Evolutionary conservation across 2,329 filamentous ascomycete genomes (phyloP), one percentile per base, ranked within the genome.

Genomic region (Teratosphaeria nubilosa): DNA sequence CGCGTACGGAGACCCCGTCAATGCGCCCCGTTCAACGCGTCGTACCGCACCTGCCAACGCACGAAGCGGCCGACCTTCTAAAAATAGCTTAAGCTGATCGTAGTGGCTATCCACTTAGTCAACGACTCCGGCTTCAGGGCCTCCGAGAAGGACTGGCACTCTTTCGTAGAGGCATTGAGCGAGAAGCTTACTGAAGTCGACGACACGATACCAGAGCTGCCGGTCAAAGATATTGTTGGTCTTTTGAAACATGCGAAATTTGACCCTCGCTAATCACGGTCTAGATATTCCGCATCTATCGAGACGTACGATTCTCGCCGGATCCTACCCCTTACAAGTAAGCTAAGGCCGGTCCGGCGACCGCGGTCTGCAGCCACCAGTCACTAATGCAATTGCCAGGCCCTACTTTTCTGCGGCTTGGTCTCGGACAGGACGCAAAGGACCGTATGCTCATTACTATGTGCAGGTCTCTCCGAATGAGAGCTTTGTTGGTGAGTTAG

Each of bases 401-500:
- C 57, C 57, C 14, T 22, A 50, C 51, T 58, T 58, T 34, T 58
- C 51, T 37, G 53, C 58, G 30, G 58, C 58, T 58, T 60, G 55
- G 84, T 94, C 88, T 58, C 85, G 91, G 22, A 95, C 90, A 0
- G 91, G 91, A 22, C 82, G 88, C 57, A 95, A 96, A 73, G 90
- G 90, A 0, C 86, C 88, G 10, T 95, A 94, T 72, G 91, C 91
- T 6, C 86, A 85, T 69, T 96, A 96, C 75, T 96, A 95, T 74
- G 75, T 96, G 22, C 90, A 95, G 71, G 81, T 89, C 63, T 83
- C 92, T 70, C 90, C 91, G 11, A 55, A 59, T 54, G 77, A 80
- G 55, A 86, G 84, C 69, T 88, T 92, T 65, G 77, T 95, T 50
- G 91, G 84, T 85, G 76, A 75, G 81, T 79, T 25, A 16, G 16